Evolutionary conservation across 208 protist genomes (phyloP), one percentile per base, ranked within the genome.

Genomic region (Leishmania tropica): DNA sequence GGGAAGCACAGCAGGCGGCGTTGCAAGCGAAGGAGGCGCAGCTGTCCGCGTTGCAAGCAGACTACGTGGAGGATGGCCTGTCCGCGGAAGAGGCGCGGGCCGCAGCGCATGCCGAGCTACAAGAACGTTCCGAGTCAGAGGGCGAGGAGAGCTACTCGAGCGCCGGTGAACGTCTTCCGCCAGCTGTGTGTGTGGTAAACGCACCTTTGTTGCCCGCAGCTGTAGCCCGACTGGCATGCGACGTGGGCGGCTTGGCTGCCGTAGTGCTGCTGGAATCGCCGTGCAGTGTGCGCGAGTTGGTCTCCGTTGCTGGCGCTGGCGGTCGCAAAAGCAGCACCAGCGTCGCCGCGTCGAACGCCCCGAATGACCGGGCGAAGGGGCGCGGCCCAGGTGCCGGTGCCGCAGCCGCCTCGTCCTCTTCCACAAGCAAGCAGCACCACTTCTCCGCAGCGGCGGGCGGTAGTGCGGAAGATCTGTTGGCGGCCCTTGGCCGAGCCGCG

Each of bases 31-130:
- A 76, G 11, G 81, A 73, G 53, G 83, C 81, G 17, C 83, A 83
- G 47, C 73, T 93, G 8, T 42, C 85, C 4, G 76, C 78, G 1
- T 75, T 95, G 19, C 78, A 87, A 40, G 80, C 65, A 45, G 85
- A 94, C 68, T 96, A 94, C 83, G 53, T 93, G 68, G 94, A 97
- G 81, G 94, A 97, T 35, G 94, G 93, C 0, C 83, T 97, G 40
- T 73, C 65, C 2, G 83, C 85, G 1, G 92, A 79, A 13, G 90
- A 95, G 19, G 94, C 94, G 1, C 75, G 75, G 6, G 76, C 48
- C 42, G 88, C 88, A 10, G 92, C 90, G 13, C 51, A 79, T 40
- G 90, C 86, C 8, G 89, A 92, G 13, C 58, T 88, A 58, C 76
- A 75, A 15, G 90, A 88, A 11, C 62, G 85, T 37, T 84, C 87